phyloP scores from a whole-genome alignment of 139 green algal genomes.

The Coccomyxa sp. region DNA sequence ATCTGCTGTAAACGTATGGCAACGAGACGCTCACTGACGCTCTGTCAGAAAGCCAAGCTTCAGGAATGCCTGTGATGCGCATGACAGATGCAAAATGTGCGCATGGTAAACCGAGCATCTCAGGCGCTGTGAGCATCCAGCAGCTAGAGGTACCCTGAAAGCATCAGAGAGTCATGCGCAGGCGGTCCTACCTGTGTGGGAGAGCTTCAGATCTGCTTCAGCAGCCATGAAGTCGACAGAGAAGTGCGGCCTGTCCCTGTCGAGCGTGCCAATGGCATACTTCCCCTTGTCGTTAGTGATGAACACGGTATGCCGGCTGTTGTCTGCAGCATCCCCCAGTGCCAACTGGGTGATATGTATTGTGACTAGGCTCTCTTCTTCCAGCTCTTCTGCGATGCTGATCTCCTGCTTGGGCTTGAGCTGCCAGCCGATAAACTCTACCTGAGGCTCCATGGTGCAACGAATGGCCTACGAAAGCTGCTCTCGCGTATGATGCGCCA shows the following conservation, averaged over 20 bases:
- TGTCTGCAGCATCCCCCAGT: constrained; percentile 1
- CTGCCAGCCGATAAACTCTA: constrained; percentile 3
- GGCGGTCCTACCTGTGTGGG: constrained; percentile 20
- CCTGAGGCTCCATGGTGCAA: background rate
- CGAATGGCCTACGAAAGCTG: no score
- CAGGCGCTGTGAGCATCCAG: no score
- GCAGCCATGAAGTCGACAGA: constrained; percentile 12
- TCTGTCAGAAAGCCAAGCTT: no score
- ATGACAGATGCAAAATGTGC: no score
- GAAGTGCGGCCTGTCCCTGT: constrained; percentile 23
- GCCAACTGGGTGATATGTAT: constrained; percentile 13
- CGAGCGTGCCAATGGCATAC: constrained; percentile 15
- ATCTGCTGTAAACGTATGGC: no score
- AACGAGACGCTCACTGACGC: background rate
- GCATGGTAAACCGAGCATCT: no score
- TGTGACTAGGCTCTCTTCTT: background rate
- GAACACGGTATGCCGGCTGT: constrained; percentile 17
- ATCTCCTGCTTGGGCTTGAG: background rate
- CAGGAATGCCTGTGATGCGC: no score
- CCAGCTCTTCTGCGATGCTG: background rate
- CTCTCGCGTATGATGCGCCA: no score
- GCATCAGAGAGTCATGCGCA: no score
- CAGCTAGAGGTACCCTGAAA: no score
- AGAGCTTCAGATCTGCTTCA: constrained; percentile 1
- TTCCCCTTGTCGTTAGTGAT: background rate